A percentile compares a stretch with the other conserved stretches of the same genome.
Evolutionary conservation across 192 early-diverging fungal species (phyloP).

Genomic region (Diversispora epigaea): DNA sequence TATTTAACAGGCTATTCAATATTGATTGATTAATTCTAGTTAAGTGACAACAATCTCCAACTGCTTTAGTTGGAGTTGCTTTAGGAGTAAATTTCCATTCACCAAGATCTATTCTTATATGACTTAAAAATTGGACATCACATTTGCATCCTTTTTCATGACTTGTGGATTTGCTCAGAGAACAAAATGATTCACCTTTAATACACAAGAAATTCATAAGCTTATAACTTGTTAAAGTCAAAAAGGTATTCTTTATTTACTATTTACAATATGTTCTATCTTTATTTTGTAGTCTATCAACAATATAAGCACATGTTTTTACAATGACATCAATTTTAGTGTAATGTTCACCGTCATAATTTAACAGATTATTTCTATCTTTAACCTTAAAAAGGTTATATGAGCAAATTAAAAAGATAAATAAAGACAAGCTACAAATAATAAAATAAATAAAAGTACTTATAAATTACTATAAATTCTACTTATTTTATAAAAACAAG

Average conservation of each 20-base stretch:
- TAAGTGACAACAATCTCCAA: constrained; percentile 24
- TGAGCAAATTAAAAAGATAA: constrained; percentile 11
- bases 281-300: constrained; percentile 12
- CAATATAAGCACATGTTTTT: constrained; percentile 29
- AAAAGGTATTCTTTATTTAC: constrained; percentile 29
- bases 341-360: background rate
- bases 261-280: constrained; percentile 30
- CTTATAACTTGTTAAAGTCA: constrained; percentile 14
- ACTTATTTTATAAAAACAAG: constrained; percentile 25
- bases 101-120: constrained; percentile 28
- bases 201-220: constrained; percentile 19
- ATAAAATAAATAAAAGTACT: constrained; percentile 13
- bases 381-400: constrained; percentile 2
- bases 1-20: constrained; percentile 27
- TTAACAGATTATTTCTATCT: constrained; percentile 12
- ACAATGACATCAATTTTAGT: constrained; percentile 33
- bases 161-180: background rate
- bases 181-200: constrained; percentile 24
- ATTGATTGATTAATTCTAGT: constrained; percentile 32
- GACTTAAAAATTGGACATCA: constrained; percentile 22
- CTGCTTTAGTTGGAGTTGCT: constrained; percentile 27
- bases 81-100: constrained; percentile 32
- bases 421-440: constrained; percentile 23
- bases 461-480: constrained; percentile 31
- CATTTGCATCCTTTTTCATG: constrained; percentile 13